A percentile compares a stretch with the other conserved stretches of the same genome.
phyloP scores from a whole-genome alignment of 805 yeast genomes.

The Nakazawaea wyomingensis region DNA sequence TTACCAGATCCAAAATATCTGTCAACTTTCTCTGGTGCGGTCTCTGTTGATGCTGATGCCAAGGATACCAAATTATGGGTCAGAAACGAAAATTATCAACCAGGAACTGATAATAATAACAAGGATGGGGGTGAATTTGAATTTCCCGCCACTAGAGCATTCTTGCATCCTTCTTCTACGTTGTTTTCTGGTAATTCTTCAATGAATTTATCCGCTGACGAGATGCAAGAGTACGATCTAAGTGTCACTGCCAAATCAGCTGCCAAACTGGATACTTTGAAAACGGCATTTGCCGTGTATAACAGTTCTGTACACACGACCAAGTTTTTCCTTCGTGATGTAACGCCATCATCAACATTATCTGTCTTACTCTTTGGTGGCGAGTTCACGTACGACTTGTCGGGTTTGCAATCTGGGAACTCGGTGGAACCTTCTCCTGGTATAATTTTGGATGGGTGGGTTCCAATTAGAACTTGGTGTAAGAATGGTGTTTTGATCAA shows the following conservation, averaged over 20 bases:
- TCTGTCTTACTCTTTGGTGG: constrained; percentile 83
- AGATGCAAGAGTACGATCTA: constrained; percentile 28
- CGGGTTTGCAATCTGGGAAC: constrained; percentile 22
- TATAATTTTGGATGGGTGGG: constrained; percentile 81
- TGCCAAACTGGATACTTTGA: constrained; percentile 28
- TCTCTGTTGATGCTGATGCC: constrained; percentile 84
- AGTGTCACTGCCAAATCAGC: constrained; percentile 27
- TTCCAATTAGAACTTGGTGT: constrained; percentile 89
- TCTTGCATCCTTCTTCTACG: constrained; percentile 82
- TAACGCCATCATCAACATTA: constrained; percentile 74
- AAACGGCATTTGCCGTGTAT: constrained; percentile 60
- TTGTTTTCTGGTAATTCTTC: constrained; percentile 47
- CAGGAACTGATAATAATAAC: constrained; percentile 10
- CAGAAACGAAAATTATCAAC: constrained; percentile 49
- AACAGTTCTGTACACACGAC: constrained; percentile 55
- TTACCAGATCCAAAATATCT: constrained; percentile 75
- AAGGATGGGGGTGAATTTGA: constrained; percentile 17
- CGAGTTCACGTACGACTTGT: constrained; percentile 52
- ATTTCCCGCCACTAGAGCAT: constrained; percentile 65
- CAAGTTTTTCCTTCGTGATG: constrained; percentile 64
- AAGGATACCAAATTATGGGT: constrained; percentile 67
- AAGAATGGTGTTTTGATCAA: constrained; percentile 84
- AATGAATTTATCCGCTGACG: constrained; percentile 14
- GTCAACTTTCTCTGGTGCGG: constrained; percentile 68
- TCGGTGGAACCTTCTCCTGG: constrained; percentile 66